Evolutionary conservation across 2,329 filamentous ascomycete species (phyloP).

Genomic region (Ceratocystiopsis sp.): DNA sequence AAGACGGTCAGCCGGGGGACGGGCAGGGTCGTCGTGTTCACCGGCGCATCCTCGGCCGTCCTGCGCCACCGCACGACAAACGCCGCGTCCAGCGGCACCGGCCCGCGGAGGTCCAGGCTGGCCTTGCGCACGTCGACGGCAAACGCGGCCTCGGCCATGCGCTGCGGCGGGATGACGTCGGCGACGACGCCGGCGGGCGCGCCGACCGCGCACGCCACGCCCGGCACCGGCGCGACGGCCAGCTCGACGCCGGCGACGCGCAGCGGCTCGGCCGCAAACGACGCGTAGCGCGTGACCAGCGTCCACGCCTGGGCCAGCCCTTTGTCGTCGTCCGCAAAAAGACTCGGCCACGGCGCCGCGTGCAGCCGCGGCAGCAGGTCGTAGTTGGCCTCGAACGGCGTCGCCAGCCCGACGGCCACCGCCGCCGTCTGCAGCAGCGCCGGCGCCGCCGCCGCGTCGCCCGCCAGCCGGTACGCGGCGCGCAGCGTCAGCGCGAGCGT

Average conservation of each 20-base stretch:
- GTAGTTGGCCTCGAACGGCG: conserved; percentile 84
- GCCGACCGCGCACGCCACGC: conserved; percentile 37
- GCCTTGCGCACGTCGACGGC: conserved; percentile 57
- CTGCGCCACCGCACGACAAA: conserved; percentile 68
- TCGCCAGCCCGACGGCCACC: conserved; percentile 55
- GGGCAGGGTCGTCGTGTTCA: conserved; percentile 51
- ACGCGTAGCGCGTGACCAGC: conserved; percentile 55
- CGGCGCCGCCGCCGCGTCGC: conserved; percentile 66
- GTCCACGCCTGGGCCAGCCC: conserved; percentile 73
- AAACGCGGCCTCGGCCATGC: conserved; percentile 56
- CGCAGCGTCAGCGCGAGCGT: conserved; percentile 54
- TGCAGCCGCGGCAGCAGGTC: conserved; percentile 70
- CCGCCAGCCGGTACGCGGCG: conserved; percentile 60
- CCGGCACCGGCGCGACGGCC: conserved; percentile 32
- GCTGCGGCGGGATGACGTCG: conserved; percentile 41
- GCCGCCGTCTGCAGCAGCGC: conserved; percentile 58
- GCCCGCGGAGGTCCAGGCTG: conserved; percentile 64
- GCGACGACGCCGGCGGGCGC: conserved; percentile 22
- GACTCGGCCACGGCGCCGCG: conserved; percentile 65
- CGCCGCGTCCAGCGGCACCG: conserved; percentile 56
- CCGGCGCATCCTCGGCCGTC: conserved; percentile 12
- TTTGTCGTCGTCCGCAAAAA: conserved; percentile 49
- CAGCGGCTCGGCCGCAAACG: conserved; percentile 59
- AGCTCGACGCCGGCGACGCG: conserved; percentile 42
- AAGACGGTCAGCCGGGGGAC: conserved; percentile 70